Evolutionary conservation across 208 protist genomes (phyloP).

Genomic region (Trypanosoma lewisi): DNA sequence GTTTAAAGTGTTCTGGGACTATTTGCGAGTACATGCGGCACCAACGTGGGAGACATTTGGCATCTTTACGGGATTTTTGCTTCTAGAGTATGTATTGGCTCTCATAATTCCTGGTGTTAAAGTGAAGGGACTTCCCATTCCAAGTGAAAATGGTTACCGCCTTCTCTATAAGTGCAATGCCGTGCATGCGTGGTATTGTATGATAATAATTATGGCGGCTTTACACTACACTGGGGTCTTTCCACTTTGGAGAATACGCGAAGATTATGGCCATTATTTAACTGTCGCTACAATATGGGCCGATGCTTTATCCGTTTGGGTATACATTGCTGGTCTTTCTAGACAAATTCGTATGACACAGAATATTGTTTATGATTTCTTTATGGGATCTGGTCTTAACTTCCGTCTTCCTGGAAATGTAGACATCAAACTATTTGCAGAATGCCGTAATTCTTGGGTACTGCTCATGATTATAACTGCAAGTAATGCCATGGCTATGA

Average conservation of each 20-base stretch:
- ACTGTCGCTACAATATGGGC: constrained; percentile 75
- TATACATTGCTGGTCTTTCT: constrained; percentile 63
- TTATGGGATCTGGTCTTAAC: constrained; percentile 92
- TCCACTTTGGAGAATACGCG: constrained; percentile 57
- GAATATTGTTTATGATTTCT: constrained; percentile 94
- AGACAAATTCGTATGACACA: constrained; percentile 82
- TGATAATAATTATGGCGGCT: constrained; percentile 53
- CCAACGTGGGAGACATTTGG: constrained; percentile 46
- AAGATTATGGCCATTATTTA: constrained; percentile 75
- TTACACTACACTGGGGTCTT: constrained; percentile 75
- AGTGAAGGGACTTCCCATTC: constrained; percentile 82
- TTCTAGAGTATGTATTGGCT: constrained; percentile 78
- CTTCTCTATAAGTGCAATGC: constrained; percentile 92
- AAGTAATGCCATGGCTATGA: constrained; percentile 87
- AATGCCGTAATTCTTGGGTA: constrained; percentile 94
- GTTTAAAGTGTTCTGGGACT: constrained; percentile 43
- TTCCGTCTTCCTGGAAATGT: constrained; percentile 87
- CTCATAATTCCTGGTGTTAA: constrained; percentile 71
- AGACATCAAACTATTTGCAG: constrained; percentile 93
- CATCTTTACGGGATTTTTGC: constrained; percentile 65
- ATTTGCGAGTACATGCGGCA: constrained; percentile 45
- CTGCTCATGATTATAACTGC: constrained; percentile 92
- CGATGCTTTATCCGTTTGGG: constrained; percentile 70
- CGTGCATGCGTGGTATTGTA: constrained; percentile 76
- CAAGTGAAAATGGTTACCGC: constrained; percentile 75